phyloP scores from a whole-genome alignment of 1,139 yeast genomes.

The Diutina ranongensis region DNA sequence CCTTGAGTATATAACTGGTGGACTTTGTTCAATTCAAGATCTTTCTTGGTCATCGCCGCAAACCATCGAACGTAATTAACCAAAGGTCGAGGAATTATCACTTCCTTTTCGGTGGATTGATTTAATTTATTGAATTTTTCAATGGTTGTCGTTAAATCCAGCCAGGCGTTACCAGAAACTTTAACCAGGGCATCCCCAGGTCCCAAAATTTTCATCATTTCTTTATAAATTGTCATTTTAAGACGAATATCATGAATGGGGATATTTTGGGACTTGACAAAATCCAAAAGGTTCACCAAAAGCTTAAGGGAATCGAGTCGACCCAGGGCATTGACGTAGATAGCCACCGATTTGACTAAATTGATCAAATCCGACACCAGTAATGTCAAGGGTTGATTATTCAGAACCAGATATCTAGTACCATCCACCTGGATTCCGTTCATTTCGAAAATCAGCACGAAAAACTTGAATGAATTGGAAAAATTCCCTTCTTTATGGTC shows the following conservation, averaged over 20 bases:
- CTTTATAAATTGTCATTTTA: not conserved
- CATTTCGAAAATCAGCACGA: constrained; percentile 1
- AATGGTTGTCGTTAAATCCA: not conserved
- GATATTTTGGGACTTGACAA: not conserved
- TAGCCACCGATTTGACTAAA: not conserved
- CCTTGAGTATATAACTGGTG: not conserved
- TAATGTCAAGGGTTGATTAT: not conserved
- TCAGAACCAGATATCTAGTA: not conserved
- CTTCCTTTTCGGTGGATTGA: not conserved
- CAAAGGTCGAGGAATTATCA: not conserved
- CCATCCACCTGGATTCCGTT: constrained; percentile 2
- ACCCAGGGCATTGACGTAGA: constrained; percentile 13
- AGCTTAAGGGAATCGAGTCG: constrained; percentile 20
- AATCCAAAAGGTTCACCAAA: constrained; percentile 10
- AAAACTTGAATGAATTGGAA: not conserved
- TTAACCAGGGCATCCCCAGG: not conserved
- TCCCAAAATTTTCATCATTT: not conserved
- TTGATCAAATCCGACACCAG: not conserved
- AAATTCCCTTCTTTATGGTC: constrained; percentile 14
- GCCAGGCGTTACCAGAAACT: not conserved
- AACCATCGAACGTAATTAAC: not conserved
- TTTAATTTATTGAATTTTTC: not conserved
- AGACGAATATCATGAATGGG: not conserved
- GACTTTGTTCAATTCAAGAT: not conserved
- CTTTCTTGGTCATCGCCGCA: not conserved